Conservation (phyloP, 768 basidiomycete species). For the Rhodotorula toruloides region DNA sequence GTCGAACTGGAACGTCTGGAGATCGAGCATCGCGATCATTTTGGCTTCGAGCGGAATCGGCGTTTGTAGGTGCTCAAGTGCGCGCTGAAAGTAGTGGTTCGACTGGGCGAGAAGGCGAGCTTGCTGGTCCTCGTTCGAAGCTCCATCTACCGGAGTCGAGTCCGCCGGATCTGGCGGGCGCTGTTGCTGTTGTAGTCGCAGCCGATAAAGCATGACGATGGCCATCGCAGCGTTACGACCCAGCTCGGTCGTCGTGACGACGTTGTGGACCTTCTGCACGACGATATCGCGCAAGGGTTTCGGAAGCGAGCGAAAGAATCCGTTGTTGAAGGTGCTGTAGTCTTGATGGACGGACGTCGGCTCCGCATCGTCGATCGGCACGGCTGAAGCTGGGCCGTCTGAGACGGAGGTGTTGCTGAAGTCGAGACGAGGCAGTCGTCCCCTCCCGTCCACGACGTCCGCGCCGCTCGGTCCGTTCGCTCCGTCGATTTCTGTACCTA, state of each 20-base stretch:
- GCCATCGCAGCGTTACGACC: slow-evolving; percentile 24
- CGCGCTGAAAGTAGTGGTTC: slow-evolving; percentile 27
- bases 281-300: slow-evolving; percentile 31
- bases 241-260: slow-evolving; percentile 28
- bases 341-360: slow-evolving; percentile 7
- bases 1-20: slow-evolving; percentile 34
- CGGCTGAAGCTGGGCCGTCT: neutral
- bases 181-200: slow-evolving; percentile 1
- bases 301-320: slow-evolving; percentile 32
- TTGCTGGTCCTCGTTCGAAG: slow-evolving; percentile 7
- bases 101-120: slow-evolving; percentile 23
- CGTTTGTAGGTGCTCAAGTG: slow-evolving; percentile 25
- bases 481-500: too few species aligned
- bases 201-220: slow-evolving; percentile 33
- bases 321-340: slow-evolving; percentile 29
- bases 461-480: too few species aligned
- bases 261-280: slow-evolving; percentile 5
- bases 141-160: neutral
- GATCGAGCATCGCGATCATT: slow-evolving; percentile 21
- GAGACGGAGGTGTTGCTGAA: too few species aligned
- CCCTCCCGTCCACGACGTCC: too few species aligned
- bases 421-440: too few species aligned
- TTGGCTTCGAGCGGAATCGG: slow-evolving; percentile 36
- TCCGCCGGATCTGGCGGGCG: neutral
- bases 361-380: neutral